Conservation (phyloP, 345 rosid genomes). For the Eucalyptus cloeziana region DNA sequence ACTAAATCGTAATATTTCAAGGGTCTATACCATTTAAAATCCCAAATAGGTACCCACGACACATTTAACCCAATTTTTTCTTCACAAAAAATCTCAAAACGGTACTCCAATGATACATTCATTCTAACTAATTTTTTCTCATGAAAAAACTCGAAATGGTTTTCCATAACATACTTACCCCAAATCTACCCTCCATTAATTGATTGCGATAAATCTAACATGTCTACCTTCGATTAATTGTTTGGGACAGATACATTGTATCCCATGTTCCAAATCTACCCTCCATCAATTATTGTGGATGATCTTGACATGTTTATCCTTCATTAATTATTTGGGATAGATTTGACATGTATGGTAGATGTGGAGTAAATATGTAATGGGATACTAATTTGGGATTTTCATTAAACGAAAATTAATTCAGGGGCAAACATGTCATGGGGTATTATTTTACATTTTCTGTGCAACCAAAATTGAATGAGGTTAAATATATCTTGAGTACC, state of each 20-base stretch:
- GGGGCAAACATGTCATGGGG: rapidly evolving
- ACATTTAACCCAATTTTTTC: not conserved
- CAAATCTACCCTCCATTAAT: not conserved
- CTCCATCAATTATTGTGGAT: not conserved
- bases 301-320: rapidly evolving
- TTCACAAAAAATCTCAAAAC: not conserved
- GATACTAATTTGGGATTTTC: not conserved
- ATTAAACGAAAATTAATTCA: not conserved
- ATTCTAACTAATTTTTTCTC: not conserved
- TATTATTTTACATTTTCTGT: not conserved
- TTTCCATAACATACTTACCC: not conserved
- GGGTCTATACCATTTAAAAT: not conserved
- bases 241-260: not conserved
- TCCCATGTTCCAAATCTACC: not conserved
- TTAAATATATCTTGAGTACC: rapidly evolving
- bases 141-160: not conserved
- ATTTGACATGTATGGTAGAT: not conserved
- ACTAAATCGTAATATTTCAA: not conserved
- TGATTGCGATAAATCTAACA: not conserved
- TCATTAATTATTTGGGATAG: not conserved
- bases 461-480: not conserved
- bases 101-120: not conserved
- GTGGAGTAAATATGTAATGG: not conserved
- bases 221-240: not conserved
- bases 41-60: not conserved